phyloP scores from a whole-genome alignment of 495 filamentous ascomycete genomes.

The Cercophora newfieldiana region DNA sequence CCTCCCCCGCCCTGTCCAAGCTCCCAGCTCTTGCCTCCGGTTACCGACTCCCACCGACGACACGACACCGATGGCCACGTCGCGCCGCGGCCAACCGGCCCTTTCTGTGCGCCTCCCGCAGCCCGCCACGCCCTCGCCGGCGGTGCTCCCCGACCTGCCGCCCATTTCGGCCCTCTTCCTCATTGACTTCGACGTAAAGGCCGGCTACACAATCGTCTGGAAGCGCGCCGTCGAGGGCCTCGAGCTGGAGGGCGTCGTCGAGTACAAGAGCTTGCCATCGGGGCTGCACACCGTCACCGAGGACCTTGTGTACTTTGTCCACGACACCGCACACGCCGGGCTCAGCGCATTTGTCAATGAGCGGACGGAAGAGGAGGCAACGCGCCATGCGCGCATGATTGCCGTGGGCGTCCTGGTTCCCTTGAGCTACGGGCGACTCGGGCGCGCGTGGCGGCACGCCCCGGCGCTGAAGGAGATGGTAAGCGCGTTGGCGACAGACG shows the following conservation, averaged over 20 bases:
- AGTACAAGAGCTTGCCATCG: conserved; percentile 91
- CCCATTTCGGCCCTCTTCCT: conserved; percentile 81
- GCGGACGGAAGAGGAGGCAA: conserved; percentile 68
- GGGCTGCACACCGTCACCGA: conserved; percentile 85
- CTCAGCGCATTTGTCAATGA: conserved; percentile 90
- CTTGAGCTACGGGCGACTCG: conserved; percentile 80
- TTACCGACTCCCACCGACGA: neutral
- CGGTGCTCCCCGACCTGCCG: conserved; percentile 58
- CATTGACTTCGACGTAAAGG: conserved; percentile 82
- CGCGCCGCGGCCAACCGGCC: conserved; percentile 51
- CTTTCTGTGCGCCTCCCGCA: conserved; percentile 48
- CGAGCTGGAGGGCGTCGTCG: conserved; percentile 83
- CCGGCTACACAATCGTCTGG: conserved; percentile 86
- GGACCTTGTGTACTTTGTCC: conserved; percentile 92
- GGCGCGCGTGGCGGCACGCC: conserved; percentile 87
- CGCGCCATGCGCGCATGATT: conserved; percentile 89
- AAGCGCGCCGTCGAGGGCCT: conserved; percentile 70
- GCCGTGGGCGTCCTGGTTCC: conserved; percentile 88
- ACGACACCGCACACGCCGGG: conserved; percentile 75
- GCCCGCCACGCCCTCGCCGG: conserved; percentile 22
- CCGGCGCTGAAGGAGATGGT: conserved; percentile 73
- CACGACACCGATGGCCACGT: conserved; percentile 57
- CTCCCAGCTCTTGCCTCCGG: neutral
- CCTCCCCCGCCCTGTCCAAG: neutral
- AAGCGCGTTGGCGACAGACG: conserved; percentile 54